These are phyloP conservation scores for Starmera quercuum DNA, from an alignment of 805 yeast genomes.

Conservation along the genomic window DNA sequence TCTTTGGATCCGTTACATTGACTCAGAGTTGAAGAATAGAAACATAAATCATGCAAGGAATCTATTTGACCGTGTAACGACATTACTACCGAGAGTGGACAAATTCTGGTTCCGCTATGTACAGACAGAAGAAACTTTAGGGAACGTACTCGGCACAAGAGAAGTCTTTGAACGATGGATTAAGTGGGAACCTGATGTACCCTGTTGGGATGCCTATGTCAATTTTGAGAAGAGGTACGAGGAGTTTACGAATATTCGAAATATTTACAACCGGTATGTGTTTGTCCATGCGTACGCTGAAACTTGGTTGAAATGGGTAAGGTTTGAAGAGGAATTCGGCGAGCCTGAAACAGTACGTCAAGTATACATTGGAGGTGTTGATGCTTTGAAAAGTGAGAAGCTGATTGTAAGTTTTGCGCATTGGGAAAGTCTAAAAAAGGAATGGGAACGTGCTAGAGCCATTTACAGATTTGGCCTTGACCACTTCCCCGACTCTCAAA, in stretches of 20 bases:
- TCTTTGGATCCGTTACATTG: constrained; percentile 79
- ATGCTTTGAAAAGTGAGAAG: constrained; percentile 33
- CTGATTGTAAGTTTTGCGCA: constrained; percentile 50
- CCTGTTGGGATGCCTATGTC: constrained; percentile 71
- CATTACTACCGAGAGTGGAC: constrained; percentile 67
- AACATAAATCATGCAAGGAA: constrained; percentile 88
- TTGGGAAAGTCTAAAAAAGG: constrained; percentile 60
- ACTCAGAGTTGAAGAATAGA: constrained; percentile 61
- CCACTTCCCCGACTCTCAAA: constrained; percentile 30
- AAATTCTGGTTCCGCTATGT: constrained; percentile 84
- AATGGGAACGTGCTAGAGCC: constrained; percentile 54
- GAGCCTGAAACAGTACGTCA: constrained; percentile 41
- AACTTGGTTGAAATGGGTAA: constrained; percentile 72
- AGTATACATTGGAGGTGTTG: constrained; percentile 62
- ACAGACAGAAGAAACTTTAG: constrained; percentile 73
- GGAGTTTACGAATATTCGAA: constrained; percentile 48
- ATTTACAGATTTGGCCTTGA: constrained; percentile 47
- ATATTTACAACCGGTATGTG: constrained; percentile 50
- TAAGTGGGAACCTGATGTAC: constrained; percentile 57
- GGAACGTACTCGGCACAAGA: constrained; percentile 54
- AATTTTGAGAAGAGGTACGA: constrained; percentile 65
- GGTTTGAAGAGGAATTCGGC: constrained; percentile 56
- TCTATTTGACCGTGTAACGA: constrained; percentile 69
- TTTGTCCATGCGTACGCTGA: constrained; percentile 40
- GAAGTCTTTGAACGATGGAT: constrained; percentile 74